Evolutionary conservation across 768 basidiomycete species (phyloP).

Genomic region (Tulasnella sp.): DNA sequence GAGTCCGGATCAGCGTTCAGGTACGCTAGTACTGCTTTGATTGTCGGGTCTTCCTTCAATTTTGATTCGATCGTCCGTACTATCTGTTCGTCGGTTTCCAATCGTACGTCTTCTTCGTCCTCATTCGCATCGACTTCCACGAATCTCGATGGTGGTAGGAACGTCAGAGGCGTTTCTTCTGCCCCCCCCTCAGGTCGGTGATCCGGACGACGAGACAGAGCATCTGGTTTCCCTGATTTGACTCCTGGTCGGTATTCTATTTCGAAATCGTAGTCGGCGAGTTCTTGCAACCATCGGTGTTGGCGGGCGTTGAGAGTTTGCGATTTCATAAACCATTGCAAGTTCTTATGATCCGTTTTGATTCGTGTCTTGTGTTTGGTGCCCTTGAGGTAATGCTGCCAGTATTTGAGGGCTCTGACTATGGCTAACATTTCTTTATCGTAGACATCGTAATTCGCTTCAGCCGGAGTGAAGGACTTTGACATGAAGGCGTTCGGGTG

Average conservation of each 20-base stretch:
- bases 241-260: too few species aligned
- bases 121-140: too few species aligned
- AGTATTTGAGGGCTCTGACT: conserved; percentile 3
- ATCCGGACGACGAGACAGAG: too few species aligned
- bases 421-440: conserved; percentile 32
- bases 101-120: neutral
- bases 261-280: neutral
- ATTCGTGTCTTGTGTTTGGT: too few species aligned
- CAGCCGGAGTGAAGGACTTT: neutral
- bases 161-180: too few species aligned
- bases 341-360: too few species aligned
- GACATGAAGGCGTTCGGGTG: conserved; percentile 13
- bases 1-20: neutral
- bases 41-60: neutral
- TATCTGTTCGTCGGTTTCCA: neutral
- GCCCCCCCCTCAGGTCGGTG: too few species aligned
- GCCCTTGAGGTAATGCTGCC: too few species aligned
- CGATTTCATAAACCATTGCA: neutral
- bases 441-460: conserved; percentile 26
- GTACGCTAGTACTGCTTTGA: neutral
- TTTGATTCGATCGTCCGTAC: too few species aligned
- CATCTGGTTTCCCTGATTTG: too few species aligned
- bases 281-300: neutral
- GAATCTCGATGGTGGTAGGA: too few species aligned
- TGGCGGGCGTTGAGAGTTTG: neutral